Base-by-base conservation (phyloP, 2,329 filamentous ascomycete genomes). In the Scytalidium lignicola region DNA sequence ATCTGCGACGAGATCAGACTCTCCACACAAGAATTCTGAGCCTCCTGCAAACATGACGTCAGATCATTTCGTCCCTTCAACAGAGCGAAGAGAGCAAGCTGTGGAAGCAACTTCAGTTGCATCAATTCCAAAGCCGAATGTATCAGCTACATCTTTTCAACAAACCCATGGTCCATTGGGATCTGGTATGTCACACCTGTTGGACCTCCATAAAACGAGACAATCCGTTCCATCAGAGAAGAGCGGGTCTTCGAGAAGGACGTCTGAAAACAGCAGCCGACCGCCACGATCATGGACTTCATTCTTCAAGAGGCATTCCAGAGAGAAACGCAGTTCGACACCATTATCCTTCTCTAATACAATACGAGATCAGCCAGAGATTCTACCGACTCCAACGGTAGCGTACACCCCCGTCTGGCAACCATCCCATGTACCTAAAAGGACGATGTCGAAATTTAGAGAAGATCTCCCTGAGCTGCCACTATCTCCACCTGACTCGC, bases 391-490 rank as follows among this genome's bases (percentile, higher is more conserved):
- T 37, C 15, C 32, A 17, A 37, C 32, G 4, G 32, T 17, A 9
- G 19, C 51, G 21, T 62, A 63, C 26, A 56, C 56, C 18, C 57
- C 60, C 40, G 55, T 60, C 40, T 50, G 55, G 48, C 49, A 52
- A 51, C 49, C 56, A 46, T 59, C 70, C 12, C 70, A 68, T 7
- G 64, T 84, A 5, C 86, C 90, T 5, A 86, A 87, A 60, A 82
- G 91, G 49, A 93, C 90, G 3, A 85, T 88, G 67, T 96, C 91
- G 32, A 91, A 89, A 49, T 97, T 97, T 71, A 81, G 88, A 44
- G 92, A 97, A 70, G 90, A 96, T 62, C 76, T 96, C 12, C 91
- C 90, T 3, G 92, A 96, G 62, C 78, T 90, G 46, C 87, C 89
- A 2, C 68, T 91, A 12, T 93, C 90, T n/a, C 89, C 90, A 9